phyloP scores from a whole-genome alignment of 2,329 filamentous ascomycete species.

The Mollisia scopiformis region DNA sequence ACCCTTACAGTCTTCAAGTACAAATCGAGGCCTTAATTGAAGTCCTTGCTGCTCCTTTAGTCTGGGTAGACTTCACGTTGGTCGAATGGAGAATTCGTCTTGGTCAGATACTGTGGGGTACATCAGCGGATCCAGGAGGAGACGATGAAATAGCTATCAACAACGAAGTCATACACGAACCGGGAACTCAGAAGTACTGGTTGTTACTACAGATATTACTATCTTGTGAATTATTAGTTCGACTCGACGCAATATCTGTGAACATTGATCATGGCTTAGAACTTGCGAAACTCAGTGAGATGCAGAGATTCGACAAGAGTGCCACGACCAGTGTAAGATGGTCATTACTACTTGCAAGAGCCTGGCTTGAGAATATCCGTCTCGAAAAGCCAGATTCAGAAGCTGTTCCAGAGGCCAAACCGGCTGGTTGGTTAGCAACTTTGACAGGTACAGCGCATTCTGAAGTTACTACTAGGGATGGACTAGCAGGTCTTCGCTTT shows the following conservation, averaged over 20 bases:
- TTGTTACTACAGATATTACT: slow-evolving; percentile 67
- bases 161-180: slow-evolving; percentile 50
- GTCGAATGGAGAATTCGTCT: slow-evolving; percentile 76
- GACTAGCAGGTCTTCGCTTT: slow-evolving; percentile 40
- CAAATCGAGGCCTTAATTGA: slow-evolving; percentile 72
- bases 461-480: slow-evolving; percentile 47
- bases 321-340: slow-evolving; percentile 66
- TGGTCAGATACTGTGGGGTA: slow-evolving; percentile 72
- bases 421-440: slow-evolving; percentile 56
- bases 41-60: slow-evolving; percentile 64
- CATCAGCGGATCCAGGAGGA: slow-evolving; percentile 50
- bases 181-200: slow-evolving; percentile 68
- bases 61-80: slow-evolving; percentile 76
- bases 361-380: slow-evolving; percentile 70
- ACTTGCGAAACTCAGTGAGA: slow-evolving; percentile 56
- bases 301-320: slow-evolving; percentile 63
- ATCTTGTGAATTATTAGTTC: slow-evolving; percentile 65
- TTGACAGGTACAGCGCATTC: slow-evolving; percentile 49
- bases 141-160: slow-evolving; percentile 57
- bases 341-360: slow-evolving; percentile 65
- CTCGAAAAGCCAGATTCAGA: slow-evolving; percentile 49
- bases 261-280: slow-evolving; percentile 58
- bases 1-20: slow-evolving; percentile 66
- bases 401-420: slow-evolving; percentile 32
- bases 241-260: slow-evolving; percentile 65